A percentile compares a stretch with the other conserved stretches of the same genome.
phyloP scores from a whole-genome alignment of 2,329 filamentous ascomycete genomes.

The Aspergillus oerlinghausenensis region DNA sequence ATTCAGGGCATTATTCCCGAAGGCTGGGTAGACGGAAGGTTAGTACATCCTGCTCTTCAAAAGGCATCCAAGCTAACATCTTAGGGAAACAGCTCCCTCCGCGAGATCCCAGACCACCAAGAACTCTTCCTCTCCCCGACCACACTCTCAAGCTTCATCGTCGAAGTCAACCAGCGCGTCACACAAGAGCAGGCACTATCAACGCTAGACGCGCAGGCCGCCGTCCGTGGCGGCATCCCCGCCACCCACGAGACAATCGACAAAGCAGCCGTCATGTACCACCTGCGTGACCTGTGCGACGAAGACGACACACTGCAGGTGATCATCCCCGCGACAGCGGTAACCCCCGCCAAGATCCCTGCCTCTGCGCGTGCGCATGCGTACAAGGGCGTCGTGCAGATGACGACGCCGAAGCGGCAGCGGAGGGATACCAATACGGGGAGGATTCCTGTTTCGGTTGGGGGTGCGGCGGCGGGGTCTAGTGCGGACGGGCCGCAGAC shows the following conservation, averaged over 20 bases:
- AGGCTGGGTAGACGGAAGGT: conserved; percentile 37
- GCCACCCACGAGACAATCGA: conserved; percentile 58
- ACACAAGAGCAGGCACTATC: conserved; percentile 29
- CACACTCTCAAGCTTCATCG: conserved; percentile 80
- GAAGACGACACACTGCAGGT: conserved; percentile 62
- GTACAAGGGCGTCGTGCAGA: conserved; percentile 27
- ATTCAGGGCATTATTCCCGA: conserved; percentile 30
- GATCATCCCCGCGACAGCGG: conserved; percentile 60
- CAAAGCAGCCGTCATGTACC: conserved; percentile 46
- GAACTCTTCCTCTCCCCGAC: conserved; percentile 84
- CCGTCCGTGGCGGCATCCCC: conserved; percentile 36
- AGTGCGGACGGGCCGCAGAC: conserved; percentile 17
- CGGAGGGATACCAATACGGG: conserved; percentile 5
- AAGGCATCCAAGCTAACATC: conserved; percentile 6
- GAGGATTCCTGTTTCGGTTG: conserved; percentile 8
- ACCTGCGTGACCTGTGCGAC: conserved; percentile 65
- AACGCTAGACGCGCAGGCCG: conserved; percentile 14
- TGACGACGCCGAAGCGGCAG: conserved; percentile 18
- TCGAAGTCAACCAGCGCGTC: conserved; percentile 85
- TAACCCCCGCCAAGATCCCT: conserved; percentile 50
- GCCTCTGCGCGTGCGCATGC: conserved; percentile 14
- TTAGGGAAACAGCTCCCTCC: conserved; percentile 24
- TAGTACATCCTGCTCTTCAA: conserved; percentile 5
- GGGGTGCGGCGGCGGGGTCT: conserved; percentile 15
- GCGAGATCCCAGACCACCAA: conserved; percentile 59